These are phyloP conservation scores for Holtermannia corniformis DNA, from an alignment of 768 basidiomycete species.

Conservation along the genomic window DNA sequence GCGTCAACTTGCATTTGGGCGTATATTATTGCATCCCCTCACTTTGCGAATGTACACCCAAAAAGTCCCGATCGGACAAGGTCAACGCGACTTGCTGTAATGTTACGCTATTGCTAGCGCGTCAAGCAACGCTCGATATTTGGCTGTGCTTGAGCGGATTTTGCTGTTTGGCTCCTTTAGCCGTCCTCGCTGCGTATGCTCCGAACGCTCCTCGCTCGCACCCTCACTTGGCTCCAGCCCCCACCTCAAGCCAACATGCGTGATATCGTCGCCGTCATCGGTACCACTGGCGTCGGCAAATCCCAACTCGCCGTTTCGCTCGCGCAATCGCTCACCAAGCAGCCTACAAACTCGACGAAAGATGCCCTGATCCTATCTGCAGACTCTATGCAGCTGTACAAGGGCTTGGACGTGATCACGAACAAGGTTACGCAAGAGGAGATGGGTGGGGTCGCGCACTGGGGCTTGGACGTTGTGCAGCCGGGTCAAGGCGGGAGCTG, in stretches of 20 bases:
- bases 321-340: slow-evolving; percentile 64
- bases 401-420: slow-evolving; percentile 82
- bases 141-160: too few species aligned
- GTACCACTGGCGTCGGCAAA: slow-evolving; percentile 92
- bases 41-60: too few species aligned
- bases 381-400: slow-evolving; percentile 95
- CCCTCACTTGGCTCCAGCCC: too few species aligned
- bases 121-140: too few species aligned
- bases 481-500: slow-evolving; percentile 58
- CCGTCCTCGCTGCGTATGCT: too few species aligned
- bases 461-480: slow-evolving; percentile 75
- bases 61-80: too few species aligned
- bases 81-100: too few species aligned
- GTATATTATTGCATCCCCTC: too few species aligned
- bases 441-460: slow-evolving; percentile 71
- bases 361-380: slow-evolving; percentile 65
- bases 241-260: slow-evolving; percentile 1
- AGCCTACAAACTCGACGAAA: slow-evolving; percentile 46
- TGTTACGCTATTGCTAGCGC: too few species aligned
- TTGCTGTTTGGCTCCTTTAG: too few species aligned
- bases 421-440: slow-evolving; percentile 79
- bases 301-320: slow-evolving; percentile 83
- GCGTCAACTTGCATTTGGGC: too few species aligned
- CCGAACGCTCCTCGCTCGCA: background rate
- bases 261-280: slow-evolving; percentile 69